phyloP scores from a whole-genome alignment of 805 yeast species.

The Metschnikowia amazonensis region DNA sequence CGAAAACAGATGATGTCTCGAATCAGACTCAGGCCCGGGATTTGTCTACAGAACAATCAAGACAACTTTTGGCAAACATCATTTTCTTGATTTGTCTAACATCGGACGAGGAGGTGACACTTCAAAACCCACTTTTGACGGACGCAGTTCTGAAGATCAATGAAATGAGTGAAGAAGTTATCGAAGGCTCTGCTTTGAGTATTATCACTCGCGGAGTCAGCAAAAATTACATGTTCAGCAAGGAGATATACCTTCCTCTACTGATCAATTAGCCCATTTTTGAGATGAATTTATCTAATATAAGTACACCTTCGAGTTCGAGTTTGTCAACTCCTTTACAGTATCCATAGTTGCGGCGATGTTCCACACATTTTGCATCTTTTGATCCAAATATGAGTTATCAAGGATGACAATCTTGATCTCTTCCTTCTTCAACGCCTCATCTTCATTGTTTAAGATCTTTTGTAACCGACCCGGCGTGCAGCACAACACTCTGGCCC shows the following conservation, averaged over 20 bases:
- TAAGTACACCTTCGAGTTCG: constrained; percentile 49
- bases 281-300: constrained; percentile 28
- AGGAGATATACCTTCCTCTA: constrained; percentile 21
- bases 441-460: constrained; percentile 42
- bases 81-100: constrained; percentile 22
- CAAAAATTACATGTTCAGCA: constrained; percentile 30
- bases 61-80: constrained; percentile 21
- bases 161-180: constrained; percentile 4
- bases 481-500: constrained; percentile 52
- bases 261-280: constrained; percentile 11
- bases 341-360: constrained; percentile 42
- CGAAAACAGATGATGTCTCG: not conserved
- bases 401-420: constrained; percentile 58
- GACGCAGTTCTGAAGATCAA: not conserved
- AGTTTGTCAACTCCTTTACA: constrained; percentile 38
- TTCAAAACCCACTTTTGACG: not conserved
- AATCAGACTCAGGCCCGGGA: not conserved
- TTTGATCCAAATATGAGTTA: constrained; percentile 56
- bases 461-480: constrained; percentile 60
- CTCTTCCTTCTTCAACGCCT: constrained; percentile 38
- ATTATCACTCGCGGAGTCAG: constrained; percentile 20
- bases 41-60: constrained; percentile 6
- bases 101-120: constrained; percentile 2
- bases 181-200: constrained; percentile 18
- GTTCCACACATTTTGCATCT: constrained; percentile 61